Percentiles rank a stretch among this genome's conserved stretches.
Evolutionary conservation across 169 alveolate genomes (phyloP).

Genomic region (Plasmodium ovale): DNA sequence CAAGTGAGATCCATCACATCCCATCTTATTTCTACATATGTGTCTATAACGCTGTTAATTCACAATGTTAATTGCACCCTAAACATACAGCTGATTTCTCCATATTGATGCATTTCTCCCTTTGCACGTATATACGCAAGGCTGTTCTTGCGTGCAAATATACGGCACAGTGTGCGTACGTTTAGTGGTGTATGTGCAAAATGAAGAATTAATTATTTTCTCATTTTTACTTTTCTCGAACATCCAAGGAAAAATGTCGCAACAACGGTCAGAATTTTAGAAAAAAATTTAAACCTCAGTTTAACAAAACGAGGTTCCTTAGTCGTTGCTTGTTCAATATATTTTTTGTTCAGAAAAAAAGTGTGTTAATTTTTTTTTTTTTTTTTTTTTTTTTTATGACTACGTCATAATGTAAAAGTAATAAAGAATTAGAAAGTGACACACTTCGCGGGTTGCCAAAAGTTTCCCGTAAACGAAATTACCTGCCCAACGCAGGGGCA

Average conservation of each 20-base stretch:
- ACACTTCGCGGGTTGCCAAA: too few species aligned
- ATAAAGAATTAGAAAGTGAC: background rate
- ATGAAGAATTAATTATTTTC: background rate
- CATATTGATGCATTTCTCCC: too few species aligned
- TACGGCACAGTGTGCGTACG: background rate
- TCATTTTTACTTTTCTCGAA: background rate
- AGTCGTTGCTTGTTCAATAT: background rate
- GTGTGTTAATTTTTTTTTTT: slow-evolving; percentile 20
- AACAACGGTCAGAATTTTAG: background rate
- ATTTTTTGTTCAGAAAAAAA: slow-evolving; percentile 4
- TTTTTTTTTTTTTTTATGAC: slow-evolving; percentile 11
- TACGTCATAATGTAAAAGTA: background rate
- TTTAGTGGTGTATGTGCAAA: background rate
- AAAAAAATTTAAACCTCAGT: background rate
- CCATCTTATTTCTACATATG: background rate
- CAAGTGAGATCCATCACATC: background rate
- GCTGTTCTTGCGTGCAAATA: too few species aligned
- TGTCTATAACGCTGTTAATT: background rate
- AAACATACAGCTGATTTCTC: background rate
- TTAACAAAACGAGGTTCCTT: too few species aligned
- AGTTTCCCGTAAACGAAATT: too few species aligned
- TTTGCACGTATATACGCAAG: too few species aligned
- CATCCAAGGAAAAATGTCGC: background rate
- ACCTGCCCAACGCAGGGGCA: too few species aligned
- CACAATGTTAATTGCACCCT: background rate